Conservation (phyloP, 306 rosid genomes). For the Ormosia semicastrata region DNA sequence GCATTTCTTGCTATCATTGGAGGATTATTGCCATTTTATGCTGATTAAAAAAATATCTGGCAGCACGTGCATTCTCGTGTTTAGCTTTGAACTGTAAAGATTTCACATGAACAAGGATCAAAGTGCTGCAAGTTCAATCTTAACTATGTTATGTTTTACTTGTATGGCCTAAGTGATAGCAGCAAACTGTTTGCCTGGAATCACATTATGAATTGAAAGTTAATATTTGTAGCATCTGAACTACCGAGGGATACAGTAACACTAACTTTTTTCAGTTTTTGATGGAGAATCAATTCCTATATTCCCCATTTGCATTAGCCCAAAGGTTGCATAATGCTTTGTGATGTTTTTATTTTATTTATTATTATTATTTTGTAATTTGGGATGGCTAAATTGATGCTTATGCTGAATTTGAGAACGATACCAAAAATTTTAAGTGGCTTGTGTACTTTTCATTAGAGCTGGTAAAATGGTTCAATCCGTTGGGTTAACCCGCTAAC, state of each 20-base stretch:
- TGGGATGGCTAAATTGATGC: constrained; percentile 18
- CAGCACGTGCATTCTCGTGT: neutral
- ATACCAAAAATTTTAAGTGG: neutral
- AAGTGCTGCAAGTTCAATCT: neutral
- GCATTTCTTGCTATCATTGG: neutral
- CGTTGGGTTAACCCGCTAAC: too few species aligned
- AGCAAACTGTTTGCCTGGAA: neutral
- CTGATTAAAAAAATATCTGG: neutral
- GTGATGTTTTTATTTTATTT: neutral
- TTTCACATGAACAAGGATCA: neutral
- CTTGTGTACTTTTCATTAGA: too few species aligned
- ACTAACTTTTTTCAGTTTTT: constrained; percentile 15
- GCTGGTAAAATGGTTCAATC: too few species aligned
- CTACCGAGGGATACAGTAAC: neutral
- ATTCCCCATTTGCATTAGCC: constrained; percentile 7
- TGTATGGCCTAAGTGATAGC: neutral
- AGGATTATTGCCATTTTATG: neutral
- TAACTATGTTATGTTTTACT: neutral
- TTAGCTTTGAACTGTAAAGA: neutral
- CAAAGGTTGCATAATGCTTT: constrained; percentile 11
- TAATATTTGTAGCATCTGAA: neutral
- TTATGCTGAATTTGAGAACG: constrained; percentile 4
- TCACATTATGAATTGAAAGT: constrained; percentile 1
- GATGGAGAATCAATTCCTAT: constrained; percentile 14
- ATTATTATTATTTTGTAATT: neutral